These are phyloP conservation scores for Hanseniaspora lachancei DNA, from an alignment of 805 yeast genomes.

Conservation along the genomic window DNA sequence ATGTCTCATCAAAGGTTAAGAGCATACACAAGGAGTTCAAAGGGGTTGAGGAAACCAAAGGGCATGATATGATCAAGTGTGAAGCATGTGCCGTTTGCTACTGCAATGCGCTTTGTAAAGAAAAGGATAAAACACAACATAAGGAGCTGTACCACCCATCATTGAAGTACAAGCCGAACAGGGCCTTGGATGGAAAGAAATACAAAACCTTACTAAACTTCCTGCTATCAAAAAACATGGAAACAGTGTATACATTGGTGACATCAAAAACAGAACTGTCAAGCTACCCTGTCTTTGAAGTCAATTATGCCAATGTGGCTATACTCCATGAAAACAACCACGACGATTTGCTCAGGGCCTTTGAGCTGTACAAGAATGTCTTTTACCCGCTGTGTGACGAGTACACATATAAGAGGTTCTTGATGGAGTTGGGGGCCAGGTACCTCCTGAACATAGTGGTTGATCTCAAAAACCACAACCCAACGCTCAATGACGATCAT, in stretches of 20 bases:
- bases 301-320: not conserved
- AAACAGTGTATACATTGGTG: not conserved
- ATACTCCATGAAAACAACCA: not conserved
- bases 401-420: not conserved
- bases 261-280: not conserved
- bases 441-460: not conserved
- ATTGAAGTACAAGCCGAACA: slow-evolving; percentile 27
- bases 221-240: not conserved
- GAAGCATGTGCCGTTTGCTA: slow-evolving; percentile 50
- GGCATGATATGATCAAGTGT: slow-evolving; percentile 40
- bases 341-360: not conserved
- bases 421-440: not conserved
- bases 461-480: not conserved
- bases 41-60: not conserved
- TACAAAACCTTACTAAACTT: slow-evolving; percentile 30
- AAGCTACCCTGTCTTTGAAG: not conserved
- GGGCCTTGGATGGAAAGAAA: slow-evolving; percentile 37
- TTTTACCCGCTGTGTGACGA: not conserved
- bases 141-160: slow-evolving; percentile 46
- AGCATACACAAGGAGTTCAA: not conserved
- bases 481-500: not conserved
- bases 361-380: not conserved
- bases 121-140: slow-evolving; percentile 34
- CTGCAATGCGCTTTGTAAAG: slow-evolving; percentile 56
- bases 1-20: slow-evolving; percentile 1